phyloP scores from a whole-genome alignment of 768 basidiomycete species.

The Termitomyces sp. region DNA sequence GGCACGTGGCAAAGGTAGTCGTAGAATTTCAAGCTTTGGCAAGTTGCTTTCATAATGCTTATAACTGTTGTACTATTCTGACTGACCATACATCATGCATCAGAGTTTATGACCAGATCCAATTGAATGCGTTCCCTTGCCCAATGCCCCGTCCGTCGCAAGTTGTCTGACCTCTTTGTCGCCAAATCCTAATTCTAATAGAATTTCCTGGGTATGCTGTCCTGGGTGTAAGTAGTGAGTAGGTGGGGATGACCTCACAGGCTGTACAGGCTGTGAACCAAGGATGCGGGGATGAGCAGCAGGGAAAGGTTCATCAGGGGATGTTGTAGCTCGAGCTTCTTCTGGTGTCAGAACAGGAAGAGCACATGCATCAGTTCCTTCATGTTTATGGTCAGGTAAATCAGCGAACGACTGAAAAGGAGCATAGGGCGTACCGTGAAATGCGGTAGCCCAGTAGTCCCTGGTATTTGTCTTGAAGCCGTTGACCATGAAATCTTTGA shows the following conservation, averaged over 20 bases:
- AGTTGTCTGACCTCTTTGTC: conserved; percentile 33
- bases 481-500: conserved; percentile 51
- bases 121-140: conserved; percentile 19
- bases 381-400: not conserved
- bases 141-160: conserved; percentile 41
- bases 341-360: conserved; percentile 59
- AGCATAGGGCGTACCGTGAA: conserved; percentile 48
- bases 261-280: conserved; percentile 20
- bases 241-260: conserved; percentile 3
- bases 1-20: not conserved
- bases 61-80: not conserved
- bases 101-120: conserved; percentile 15
- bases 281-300: conserved; percentile 45
- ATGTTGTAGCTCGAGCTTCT: conserved; percentile 48
- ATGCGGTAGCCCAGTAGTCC: conserved; percentile 65
- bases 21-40: no score
- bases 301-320: conserved; percentile 34
- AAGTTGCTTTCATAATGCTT: not conserved
- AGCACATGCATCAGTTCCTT: conserved; percentile 69
- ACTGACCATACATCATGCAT: not conserved
- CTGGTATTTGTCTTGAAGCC: conserved; percentile 58
- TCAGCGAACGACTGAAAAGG: not conserved
- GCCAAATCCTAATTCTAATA: conserved; percentile 46
- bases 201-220: conserved; percentile 45
- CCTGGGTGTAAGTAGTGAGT: conserved; percentile 37